Evolutionary conservation across 2,329 filamentous ascomycete species (phyloP), one percentile per base, ranked within the genome.

Genomic region (Didymella pomorum): DNA sequence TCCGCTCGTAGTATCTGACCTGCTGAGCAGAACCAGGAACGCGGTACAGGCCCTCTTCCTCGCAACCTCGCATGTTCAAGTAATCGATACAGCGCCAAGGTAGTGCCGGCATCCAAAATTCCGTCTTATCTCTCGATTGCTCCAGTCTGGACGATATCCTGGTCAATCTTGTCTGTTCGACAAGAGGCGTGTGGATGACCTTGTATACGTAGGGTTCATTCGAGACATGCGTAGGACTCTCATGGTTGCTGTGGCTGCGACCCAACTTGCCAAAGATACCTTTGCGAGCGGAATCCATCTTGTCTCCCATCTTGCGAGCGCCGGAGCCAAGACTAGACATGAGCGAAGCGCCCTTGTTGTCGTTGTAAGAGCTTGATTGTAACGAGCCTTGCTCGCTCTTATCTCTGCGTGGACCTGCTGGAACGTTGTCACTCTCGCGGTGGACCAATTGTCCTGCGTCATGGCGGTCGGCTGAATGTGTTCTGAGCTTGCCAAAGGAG

Each of bases 51-150:
- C 94, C 94, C 77, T 97, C 94, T 37, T 96, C 92, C 71, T 97
- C 93, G 68, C 91, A 95, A 37, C 92, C 92, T 73, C 95, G 96
- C 78, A 93, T 95, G 76, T 97, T 97, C 51, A 98, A 82, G 72
- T 79, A 87, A 83, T 98, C 94, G 65, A 98, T 97, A 58, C 93
- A 96, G 63, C 94, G 86, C 90, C 94, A 97, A 0, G 94, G 93
- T 58, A 98, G 89, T 7, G 93, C 91, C 12, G 94, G 94, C 93
- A 98, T 97, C 94, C 94, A 98, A 73, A 96, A 98, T 72, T 97
- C 94, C 0, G 94, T 98, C 82, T 97, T 97, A 73, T 98, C 94
- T 62, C 89, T 87, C 10, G 93, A 97, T 60, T 91, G 87, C 71
- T 96, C 92, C 42, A 98, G 81, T 28, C 90, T 87, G 78, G 94